Evolutionary conservation across 1,139 yeast genomes (phyloP).

Genomic region (Diutina scorzettiae): DNA sequence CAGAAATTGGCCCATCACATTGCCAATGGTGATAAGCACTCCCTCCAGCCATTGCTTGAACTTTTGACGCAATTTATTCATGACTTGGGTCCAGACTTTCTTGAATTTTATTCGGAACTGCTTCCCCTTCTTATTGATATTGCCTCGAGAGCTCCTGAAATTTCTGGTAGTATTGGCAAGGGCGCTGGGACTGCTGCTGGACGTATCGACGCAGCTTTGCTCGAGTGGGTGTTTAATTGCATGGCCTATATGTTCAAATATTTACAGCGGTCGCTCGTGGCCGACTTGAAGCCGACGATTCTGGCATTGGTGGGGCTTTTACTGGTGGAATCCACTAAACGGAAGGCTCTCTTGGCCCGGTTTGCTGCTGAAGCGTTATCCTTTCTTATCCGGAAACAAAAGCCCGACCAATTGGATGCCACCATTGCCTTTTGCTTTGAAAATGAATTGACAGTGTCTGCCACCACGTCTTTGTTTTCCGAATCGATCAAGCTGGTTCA

Average conservation of each 20-base stretch:
- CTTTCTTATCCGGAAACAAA: constrained; percentile 64
- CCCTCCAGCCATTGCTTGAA: constrained; percentile 76
- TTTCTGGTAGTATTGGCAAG: not conserved
- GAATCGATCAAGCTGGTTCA: constrained; percentile 69
- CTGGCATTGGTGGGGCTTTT: constrained; percentile 53
- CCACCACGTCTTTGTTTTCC: constrained; percentile 51
- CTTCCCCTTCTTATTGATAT: constrained; percentile 40
- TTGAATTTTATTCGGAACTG: constrained; percentile 50
- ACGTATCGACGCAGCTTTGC: constrained; percentile 30
- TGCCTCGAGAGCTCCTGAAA: constrained; percentile 24
- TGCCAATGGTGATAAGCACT: constrained; percentile 46
- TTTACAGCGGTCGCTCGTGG: constrained; percentile 48
- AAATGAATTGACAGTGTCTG: constrained; percentile 19
- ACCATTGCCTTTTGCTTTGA: constrained; percentile 41
- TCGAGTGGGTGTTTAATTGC: constrained; percentile 79
- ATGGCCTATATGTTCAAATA: constrained; percentile 86
- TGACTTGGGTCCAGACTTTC: constrained; percentile 86
- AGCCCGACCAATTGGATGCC: constrained; percentile 35
- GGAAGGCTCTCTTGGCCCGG: constrained; percentile 55
- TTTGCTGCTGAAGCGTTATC: constrained; percentile 90
- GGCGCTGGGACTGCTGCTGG: constrained; percentile 1
- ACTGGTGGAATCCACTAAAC: constrained; percentile 13
- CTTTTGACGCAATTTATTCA: constrained; percentile 77
- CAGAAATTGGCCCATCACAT: constrained; percentile 40
- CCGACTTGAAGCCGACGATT: constrained; percentile 61